These are phyloP conservation scores for Sugiyamaella mastotermitis DNA, from an alignment of 805 yeast genomes.

Conservation along the genomic window DNA sequence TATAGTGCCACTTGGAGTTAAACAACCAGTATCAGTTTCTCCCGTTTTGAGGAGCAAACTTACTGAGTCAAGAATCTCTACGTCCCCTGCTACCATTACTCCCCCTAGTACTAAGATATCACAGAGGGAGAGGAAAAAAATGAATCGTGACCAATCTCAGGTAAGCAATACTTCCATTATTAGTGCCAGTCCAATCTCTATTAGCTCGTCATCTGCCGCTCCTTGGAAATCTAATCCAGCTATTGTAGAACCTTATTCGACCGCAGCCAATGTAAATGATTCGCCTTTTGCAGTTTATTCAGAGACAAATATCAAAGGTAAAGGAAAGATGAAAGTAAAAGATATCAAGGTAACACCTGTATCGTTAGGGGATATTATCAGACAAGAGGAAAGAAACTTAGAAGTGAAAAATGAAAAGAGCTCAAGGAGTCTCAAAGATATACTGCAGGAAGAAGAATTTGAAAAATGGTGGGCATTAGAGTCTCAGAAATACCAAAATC, in stretches of 20 bases:
- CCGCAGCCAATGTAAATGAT: background rate
- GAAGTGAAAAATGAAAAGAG: conserved; percentile 32
- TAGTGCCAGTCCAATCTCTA: background rate
- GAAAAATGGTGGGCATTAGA: conserved; percentile 87
- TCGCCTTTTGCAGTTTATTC: conserved; percentile 16
- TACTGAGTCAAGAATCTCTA: conserved; percentile 2
- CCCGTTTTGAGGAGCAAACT: conserved; percentile 4
- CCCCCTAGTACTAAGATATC: conserved; percentile 38
- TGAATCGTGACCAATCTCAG: conserved; percentile 21
- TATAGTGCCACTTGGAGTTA: conserved; percentile 2
- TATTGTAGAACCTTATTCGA: conserved; percentile 1
- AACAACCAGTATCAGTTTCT: conserved; percentile 4
- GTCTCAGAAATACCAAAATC: conserved; percentile 14
- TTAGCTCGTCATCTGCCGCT: background rate
- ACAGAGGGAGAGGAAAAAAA: conserved; percentile 51
- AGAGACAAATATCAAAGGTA: conserved; percentile 5
- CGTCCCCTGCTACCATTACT: background rate
- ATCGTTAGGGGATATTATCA: conserved; percentile 24
- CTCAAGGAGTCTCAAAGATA: conserved; percentile 52
- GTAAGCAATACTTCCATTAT: conserved; percentile 3
- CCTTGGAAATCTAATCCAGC: conserved; percentile 4
- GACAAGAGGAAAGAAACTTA: conserved; percentile 37
- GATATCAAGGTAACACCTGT: conserved; percentile 1
- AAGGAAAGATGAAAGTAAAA: background rate
- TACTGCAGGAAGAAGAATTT: conserved; percentile 77